A percentile compares a stretch with the other conserved stretches of the same genome.
These are phyloP conservation scores for Trypanosoma lewisi DNA, from an alignment of 208 protist species.

Conservation along the genomic window DNA sequence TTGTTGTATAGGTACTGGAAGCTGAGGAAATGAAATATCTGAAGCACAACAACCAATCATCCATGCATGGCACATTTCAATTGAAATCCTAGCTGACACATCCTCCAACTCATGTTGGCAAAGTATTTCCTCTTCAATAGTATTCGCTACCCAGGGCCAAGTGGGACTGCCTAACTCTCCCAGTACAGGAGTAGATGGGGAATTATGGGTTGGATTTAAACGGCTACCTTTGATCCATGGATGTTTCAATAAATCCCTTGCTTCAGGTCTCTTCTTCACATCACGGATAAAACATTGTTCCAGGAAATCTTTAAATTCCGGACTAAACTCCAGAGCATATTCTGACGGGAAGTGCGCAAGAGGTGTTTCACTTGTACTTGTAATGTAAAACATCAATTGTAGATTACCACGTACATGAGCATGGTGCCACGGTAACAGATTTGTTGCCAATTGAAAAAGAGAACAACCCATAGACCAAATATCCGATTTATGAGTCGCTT, in stretches of 20 bases:
- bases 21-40: neutral
- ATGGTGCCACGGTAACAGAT: constrained; percentile 82
- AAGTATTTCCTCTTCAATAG: constrained; percentile 46
- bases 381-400: constrained; percentile 89
- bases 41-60: constrained; percentile 25
- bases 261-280: constrained; percentile 57
- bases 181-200: neutral
- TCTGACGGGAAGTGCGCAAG: constrained; percentile 56
- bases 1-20: neutral
- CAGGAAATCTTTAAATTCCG: constrained; percentile 84
- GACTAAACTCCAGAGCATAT: constrained; percentile 56
- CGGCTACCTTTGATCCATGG: constrained; percentile 71
- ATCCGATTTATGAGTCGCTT: constrained; percentile 78
- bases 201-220: constrained; percentile 11
- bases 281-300: constrained; percentile 84
- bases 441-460: constrained; percentile 87
- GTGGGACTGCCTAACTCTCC: neutral
- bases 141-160: neutral
- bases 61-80: constrained; percentile 62
- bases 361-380: constrained; percentile 75
- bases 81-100: constrained; percentile 60
- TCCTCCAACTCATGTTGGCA: constrained; percentile 79
- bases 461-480: constrained; percentile 89
- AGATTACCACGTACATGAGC: constrained; percentile 74
- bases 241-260: constrained; percentile 72